Base-by-base conservation (phyloP, 768 basidiomycete genomes). In the Udeniomyces megalosporus region DNA sequence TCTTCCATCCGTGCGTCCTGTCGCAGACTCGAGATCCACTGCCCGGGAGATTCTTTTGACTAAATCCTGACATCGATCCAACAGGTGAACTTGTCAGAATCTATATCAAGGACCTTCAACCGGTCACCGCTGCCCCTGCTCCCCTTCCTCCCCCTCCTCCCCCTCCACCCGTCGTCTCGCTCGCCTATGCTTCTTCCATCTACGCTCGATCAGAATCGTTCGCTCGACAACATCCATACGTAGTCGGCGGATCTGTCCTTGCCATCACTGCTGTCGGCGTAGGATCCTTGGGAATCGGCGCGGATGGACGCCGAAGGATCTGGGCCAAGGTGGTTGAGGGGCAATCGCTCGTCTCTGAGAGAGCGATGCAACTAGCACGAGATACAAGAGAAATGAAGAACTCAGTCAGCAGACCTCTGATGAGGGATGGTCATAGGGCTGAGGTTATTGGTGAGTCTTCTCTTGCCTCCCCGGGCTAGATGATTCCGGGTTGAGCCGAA, bases 371-470 rank as follows among this genome's bases (percentile, higher is more conserved):
- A 22, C 47, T 38, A 1, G 34, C n/a, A 20, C n/a, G 47, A 17
- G 58, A 59, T 47, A 45, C 34, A 17, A 22, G 34, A 10, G 58
- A 59, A n/a, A 29, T 59, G 14, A 59, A 50, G 32, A 8, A 34
- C 2, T 44, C 58, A 15, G 24, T 48, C n/a, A 45, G 47, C 14
- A 44, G 58, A 26, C 58, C 58, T 2, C 47, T 59, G 12, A 35
- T 48, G 44, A 22, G 52, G 28, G 52, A 61, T 20, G 60, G 60
- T 22, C 28, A 44, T 22, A 32, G 60, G 20, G 14, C 29, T 11
- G 60, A 61, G 31, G 60, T 44, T 10, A 45, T 61, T 38, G 38
- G 57, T 58, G 10, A 24, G 57, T 58, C 22, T n/a, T 20, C 55
- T 38, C 3, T 3, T 38, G 29, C 52, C 52, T 55, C 31, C 26